Base-by-base conservation (phyloP, 2,329 filamentous ascomycete species). In the Verticillium nonalfalfae region DNA sequence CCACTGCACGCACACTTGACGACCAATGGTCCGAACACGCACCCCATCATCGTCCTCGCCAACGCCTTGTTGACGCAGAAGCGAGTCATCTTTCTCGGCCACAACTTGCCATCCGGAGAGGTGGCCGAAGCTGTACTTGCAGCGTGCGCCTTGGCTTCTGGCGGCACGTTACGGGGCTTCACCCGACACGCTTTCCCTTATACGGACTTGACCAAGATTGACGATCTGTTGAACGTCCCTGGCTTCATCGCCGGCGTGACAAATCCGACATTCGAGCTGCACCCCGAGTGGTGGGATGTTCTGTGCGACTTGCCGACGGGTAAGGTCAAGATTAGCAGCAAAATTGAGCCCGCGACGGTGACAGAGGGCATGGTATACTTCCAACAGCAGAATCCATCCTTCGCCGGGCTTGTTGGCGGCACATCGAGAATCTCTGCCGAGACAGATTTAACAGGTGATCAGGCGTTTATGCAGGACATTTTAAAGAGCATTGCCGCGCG, bases 161-260 rank as follows among this genome's bases (percentile, higher is more conserved):
- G 95, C 21, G 94, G 95, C 6, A 81, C 97, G n/a, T 79, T 99
- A 39, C 85, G 93, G 61, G 95, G 95, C 34, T 99, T 99, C 75
- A 97, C 94, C 9, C 86, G 95, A 18, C 92, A 98, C 76, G 95
- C 95, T 0, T 99, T 99, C 72, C 95, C 95, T 2, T 99, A 99
- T 72, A 99, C 95, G 1, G 95, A 99, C 77, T 82, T 99, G 54
- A 97, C 93, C 66, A 99, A 99, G 76, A 93, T 99, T 63, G 95
- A 99, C 67, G 95, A 98, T 72, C 83, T 99, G 11, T 83, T 99
- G 57, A 94, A 96, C 69, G 95, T 99, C 0, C 94, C 95, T 7
- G 95, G 95, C 2, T 99, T 99, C 75, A 97, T 99, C 68, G 95
- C 95, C 2, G 95, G 95, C 61, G 95, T 99, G 50, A 99, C 94